Evolutionary conservation across 164 flowering plant species (phyloP), one percentile per base, ranked within the genome.

Genomic region (Tinospora cordifolia): DNA sequence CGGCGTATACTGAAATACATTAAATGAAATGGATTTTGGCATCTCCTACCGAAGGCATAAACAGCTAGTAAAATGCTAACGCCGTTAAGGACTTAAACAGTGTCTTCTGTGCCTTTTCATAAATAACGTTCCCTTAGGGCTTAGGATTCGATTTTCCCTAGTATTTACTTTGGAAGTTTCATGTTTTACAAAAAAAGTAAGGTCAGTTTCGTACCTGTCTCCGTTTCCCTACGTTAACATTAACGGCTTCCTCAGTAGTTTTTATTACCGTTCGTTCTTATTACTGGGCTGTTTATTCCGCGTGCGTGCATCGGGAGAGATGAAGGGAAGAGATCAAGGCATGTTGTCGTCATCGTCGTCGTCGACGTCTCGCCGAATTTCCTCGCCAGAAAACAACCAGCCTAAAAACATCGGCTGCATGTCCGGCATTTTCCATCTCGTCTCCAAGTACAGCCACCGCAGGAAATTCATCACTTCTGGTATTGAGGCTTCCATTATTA

Each of bases 401-500:
- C 21, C 57, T n/a, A 67, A 71, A 59, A 74, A 46, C 72, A 69
- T 87, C 46, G 92, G 97, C 8, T 91, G 97, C 88, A 83, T 87
- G 88, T 84, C 93, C 39, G 85, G 87, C 76, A 74, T 91, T 73
- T 75, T 87, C 67, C 81, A 80, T 2, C 81, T 88, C 73, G 25
- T 89, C 47, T 83, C 72, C 85, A 81, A 75, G 25, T 79, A 79
- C 76, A 81, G 77, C 21, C 67, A 70, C 15, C 85, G 86, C 75
- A 82, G 81, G 54, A 84, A 84, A 66, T 82, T 81, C 81, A 82
- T 91, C 68, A 87, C 92, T 44, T 82, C 72, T 57, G 89, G 89
- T 84, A 30, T 3, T 63, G 27, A 26, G 19, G 22, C 38, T 26
- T n/a, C 21, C 21, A 2, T 38, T 11, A 15, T 9, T 49, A 5